A percentile compares a stretch with the other conserved stretches of the same genome.
phyloP scores from a whole-genome alignment of 805 yeast species.

The Candida oleophila region DNA sequence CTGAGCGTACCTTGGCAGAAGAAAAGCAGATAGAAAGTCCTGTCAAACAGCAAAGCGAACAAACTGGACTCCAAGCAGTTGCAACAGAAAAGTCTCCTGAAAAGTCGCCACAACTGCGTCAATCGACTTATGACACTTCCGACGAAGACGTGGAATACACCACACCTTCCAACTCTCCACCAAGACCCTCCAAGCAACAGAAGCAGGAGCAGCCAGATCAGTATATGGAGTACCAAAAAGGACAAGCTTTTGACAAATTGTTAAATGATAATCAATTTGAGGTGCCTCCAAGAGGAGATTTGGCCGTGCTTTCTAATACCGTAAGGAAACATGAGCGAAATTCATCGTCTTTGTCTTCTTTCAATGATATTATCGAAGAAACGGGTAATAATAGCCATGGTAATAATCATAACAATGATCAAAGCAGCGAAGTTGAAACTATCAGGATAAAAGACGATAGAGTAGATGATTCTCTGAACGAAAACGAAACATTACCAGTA shows the following conservation, averaged over 20 bases:
- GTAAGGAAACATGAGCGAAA: constrained; percentile 15
- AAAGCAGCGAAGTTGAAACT: constrained; percentile 2
- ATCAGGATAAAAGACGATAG: not conserved
- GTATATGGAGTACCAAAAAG: constrained; percentile 8
- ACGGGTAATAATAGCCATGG: not conserved
- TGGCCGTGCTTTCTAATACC: constrained; percentile 5
- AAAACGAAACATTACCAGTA: not conserved
- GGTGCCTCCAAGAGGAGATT: constrained; percentile 26
- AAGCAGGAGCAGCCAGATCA: not conserved
- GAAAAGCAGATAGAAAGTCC: not conserved
- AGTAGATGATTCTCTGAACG: not conserved
- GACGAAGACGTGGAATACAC: not conserved
- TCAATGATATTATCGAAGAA: constrained; percentile 8
- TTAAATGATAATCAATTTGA: constrained; percentile 18
- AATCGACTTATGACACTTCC: not conserved
- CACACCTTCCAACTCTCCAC: constrained; percentile 1
- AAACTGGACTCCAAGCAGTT: not conserved
- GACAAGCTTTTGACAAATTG: constrained; percentile 11
- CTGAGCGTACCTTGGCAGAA: not conserved
- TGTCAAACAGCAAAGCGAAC: not conserved
- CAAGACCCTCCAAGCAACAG: not conserved
- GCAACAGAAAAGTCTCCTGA: not conserved
- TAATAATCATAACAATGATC: not conserved
- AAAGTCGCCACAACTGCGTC: not conserved
- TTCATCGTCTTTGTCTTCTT: constrained; percentile 18